Base-by-base conservation (phyloP, 176 grass and related monocot species). In the Typha latifolia region DNA sequence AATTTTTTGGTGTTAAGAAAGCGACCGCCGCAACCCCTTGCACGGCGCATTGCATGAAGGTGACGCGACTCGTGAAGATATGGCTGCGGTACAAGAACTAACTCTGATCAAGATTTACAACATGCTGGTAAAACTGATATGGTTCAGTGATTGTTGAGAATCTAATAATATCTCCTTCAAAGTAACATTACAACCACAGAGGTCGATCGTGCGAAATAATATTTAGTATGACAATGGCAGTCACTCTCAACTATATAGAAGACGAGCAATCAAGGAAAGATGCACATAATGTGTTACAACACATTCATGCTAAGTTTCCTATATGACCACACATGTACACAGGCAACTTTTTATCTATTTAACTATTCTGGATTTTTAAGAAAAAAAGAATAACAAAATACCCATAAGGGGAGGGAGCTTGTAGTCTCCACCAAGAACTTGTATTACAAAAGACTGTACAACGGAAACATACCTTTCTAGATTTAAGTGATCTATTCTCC, bases 51-150 rank as follows among this genome's bases (percentile, higher is more conserved):
- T 22, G 88, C 84, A 77, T 87, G 84, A 47, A 78, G 84, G 66
- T 91, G 88, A 37, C 88, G 73, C 8, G 84, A 91, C 66, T 91
- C 81, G 47, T 91, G 88, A 13, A 91, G 67, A 63, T 91, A 91
- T 1, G 81, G 88, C 88, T 90, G 82, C 32, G 37, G 4, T 12
- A 55, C 6, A 55, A 27, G 15, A 32, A 69, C 49, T 59, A 32
- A 69, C 49, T 59, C 15, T 10, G 53, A 9, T 16, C 53, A 21
- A 22, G 2, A 21, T 43, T 43, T 43, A 43, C 7, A 10, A 43
- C 37, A 10, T 43, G 37, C 37, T 43, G 7, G 10, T 21, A 59
- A 59, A 59, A 21, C 6, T 59, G 53, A 59, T 22, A 59, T 59
- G 53, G 53, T n/a, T 12, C 37, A 1, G 37, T 43, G 4, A 43